Percentiles rank a stretch among this genome's conserved stretches.
phyloP scores from a whole-genome alignment of 768 basidiomycete genomes.

The Hebeloma cylindrosporum region DNA sequence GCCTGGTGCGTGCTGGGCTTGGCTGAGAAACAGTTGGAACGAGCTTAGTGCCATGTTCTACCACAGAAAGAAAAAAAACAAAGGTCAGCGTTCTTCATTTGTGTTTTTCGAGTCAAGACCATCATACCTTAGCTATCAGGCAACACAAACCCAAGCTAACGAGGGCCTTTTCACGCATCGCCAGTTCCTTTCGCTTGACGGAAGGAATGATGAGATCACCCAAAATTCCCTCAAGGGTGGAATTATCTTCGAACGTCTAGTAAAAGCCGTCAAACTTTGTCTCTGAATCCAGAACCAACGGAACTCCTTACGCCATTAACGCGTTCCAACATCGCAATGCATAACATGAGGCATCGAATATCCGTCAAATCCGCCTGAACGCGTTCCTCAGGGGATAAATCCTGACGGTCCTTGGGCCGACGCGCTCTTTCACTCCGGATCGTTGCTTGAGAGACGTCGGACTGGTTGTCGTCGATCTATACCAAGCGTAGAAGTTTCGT shows the following conservation, averaged over 20 bases:
- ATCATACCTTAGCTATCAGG: conserved; percentile 71
- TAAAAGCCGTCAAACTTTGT: too few relatives aligned
- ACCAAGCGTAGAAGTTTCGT: background rate
- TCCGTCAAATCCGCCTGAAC: conserved; percentile 69
- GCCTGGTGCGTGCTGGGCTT: conserved; percentile 74
- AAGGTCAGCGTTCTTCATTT: background rate
- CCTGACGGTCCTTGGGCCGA: conserved; percentile 49
- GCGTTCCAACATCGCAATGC: conserved; percentile 86
- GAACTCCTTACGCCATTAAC: conserved; percentile 72
- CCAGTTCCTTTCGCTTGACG: conserved; percentile 83
- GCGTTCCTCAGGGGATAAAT: conserved; percentile 66
- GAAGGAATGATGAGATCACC: conserved; percentile 88
- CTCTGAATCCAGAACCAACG: too few relatives aligned
- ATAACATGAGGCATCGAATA: conserved; percentile 77
- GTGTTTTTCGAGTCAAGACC: too few relatives aligned
- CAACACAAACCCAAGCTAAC: conserved; percentile 81
- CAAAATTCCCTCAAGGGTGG: conserved; percentile 79
- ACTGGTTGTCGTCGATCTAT: conserved; percentile 27
- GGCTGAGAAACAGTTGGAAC: conserved; percentile 81
- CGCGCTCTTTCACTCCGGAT: conserved; percentile 30
- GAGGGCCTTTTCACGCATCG: conserved; percentile 78
- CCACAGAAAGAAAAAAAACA: background rate
- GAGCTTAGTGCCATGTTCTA: conserved; percentile 62
- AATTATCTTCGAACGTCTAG: conserved; percentile 75
- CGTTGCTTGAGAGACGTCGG: conserved; percentile 27